These are phyloP conservation scores for Pythium dissimile DNA, from an alignment of 352 stramenopile genomes.

Conservation along the genomic window DNA sequence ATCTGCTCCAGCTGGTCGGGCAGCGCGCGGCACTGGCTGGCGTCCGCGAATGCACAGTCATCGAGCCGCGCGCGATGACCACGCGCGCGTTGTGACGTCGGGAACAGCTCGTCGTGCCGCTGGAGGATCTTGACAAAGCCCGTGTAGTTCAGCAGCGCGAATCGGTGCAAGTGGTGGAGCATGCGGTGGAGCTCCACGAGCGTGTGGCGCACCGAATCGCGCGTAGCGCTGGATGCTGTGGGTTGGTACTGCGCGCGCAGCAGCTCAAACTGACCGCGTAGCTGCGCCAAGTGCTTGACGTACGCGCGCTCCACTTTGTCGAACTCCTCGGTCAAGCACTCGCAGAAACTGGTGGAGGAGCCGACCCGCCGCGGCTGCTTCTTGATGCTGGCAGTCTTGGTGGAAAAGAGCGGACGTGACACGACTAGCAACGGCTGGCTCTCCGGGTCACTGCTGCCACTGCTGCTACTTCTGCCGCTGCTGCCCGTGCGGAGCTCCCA, in stretches of 20 bases:
- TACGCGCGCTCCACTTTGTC: conserved; percentile 94
- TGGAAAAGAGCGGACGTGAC: no score
- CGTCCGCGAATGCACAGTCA: conserved; percentile 56
- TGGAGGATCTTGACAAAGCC: conserved; percentile 98
- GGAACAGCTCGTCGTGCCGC: conserved; percentile 92
- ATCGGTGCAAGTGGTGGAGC: conserved; percentile 95
- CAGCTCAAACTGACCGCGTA: conserved; percentile 80
- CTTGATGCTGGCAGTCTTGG: background rate
- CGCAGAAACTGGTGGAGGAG: conserved; percentile 63
- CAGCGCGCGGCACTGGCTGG: conserved; percentile 43
- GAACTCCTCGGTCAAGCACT: conserved; percentile 75
- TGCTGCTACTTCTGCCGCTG: conserved; percentile 8
- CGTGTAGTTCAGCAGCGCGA: conserved; percentile 97
- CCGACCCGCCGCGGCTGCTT: background rate
- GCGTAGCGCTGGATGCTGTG: conserved; percentile 47
- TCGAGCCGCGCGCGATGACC: conserved; percentile 50
- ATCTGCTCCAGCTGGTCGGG: conserved; percentile 53
- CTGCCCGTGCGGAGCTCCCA: background rate
- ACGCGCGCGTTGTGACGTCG: conserved; percentile 30
- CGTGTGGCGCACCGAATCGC: conserved; percentile 91
- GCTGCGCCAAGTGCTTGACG: conserved; percentile 68
- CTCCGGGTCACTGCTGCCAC: conserved; percentile 2
- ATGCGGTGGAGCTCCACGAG: conserved; percentile 93
- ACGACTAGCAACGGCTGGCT: background rate
- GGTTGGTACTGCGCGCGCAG: conserved; percentile 69